These are phyloP conservation scores for Boletus eberwhitei DNA, from an alignment of 768 basidiomycete species.

Conservation along the genomic window DNA sequence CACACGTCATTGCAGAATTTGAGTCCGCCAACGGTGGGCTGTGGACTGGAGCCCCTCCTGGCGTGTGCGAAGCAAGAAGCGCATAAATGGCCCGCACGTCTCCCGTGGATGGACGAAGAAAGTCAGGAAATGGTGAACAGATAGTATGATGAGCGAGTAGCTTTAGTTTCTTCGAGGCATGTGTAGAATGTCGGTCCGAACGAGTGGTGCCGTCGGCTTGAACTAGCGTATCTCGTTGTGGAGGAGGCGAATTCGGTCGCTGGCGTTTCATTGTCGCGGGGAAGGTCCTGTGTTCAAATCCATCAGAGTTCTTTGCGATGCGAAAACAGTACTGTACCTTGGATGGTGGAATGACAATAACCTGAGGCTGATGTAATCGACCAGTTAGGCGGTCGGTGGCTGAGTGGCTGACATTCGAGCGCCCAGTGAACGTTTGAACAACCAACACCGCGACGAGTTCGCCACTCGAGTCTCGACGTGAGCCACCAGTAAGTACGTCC, in stretches of 20 bases:
- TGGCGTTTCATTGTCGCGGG: slow-evolving; percentile 12
- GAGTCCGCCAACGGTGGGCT: slow-evolving; percentile 17
- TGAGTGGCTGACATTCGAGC: not conserved
- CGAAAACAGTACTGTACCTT: not conserved
- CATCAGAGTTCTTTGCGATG: not conserved
- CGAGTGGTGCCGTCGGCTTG: not conserved
- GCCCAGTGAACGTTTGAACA: too few relatives aligned
- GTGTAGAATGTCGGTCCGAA: slow-evolving; percentile 5
- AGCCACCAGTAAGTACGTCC: too few relatives aligned
- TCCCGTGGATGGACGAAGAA: slow-evolving; percentile 40
- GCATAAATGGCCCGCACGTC: slow-evolving; percentile 41
- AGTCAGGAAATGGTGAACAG: slow-evolving; percentile 48
- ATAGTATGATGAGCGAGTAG: slow-evolving; percentile 39
- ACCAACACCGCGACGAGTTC: not conserved
- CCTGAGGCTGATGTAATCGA: slow-evolving; percentile 8
- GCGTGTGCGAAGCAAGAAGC: slow-evolving; percentile 40
- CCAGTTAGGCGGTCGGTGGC: not conserved
- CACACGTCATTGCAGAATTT: slow-evolving; percentile 46
- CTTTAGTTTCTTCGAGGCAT: slow-evolving; percentile 48
- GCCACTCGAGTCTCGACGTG: not conserved
- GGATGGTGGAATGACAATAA: not conserved
- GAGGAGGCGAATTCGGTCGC: slow-evolving; percentile 6
- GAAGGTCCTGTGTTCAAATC: not conserved
- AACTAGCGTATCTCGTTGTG: not conserved
- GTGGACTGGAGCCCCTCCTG: slow-evolving; percentile 31